Evolutionary conservation across 441 rosid genomes (phyloP), one percentile per base, ranked within the genome.

Genomic region (Oxalis stricta): DNA sequence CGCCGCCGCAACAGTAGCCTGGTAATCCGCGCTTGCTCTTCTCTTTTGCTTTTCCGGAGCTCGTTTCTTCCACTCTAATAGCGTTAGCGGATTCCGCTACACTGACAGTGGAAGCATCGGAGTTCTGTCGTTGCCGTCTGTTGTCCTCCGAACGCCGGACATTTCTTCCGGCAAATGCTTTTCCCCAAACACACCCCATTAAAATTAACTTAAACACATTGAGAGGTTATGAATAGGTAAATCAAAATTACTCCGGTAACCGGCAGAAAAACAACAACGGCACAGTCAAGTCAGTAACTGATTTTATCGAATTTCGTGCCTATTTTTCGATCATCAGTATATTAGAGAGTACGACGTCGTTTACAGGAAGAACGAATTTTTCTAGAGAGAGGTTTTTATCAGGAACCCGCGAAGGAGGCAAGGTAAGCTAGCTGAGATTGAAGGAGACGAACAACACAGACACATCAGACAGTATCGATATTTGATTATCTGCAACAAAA

Each of bases 111-210:
- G 30, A 71, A 12, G 53, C 60, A 4, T 32, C 71, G 46, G 75
- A 54, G 41, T 66, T 41, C 73, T 26, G 48, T 30, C 9, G 40
- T 2, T 7, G 31, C 13, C 28, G 5, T 3, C 28, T 7, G 28
- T 23, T 23, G 3, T 23, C 28, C 5, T 7, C 3, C 5, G 28
- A 23, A 7, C 31, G 7, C 31, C 31, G 24, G 52, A n/a, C n/a
- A n/a, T n/a, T n/a, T n/a, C n/a, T n/a, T n/a, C n/a, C n/a, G n/a
- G n/a, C n/a, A n/a, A n/a, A n/a, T n/a, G n/a, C n/a, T 49, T 66
- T 84, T 32, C 84, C 68, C 33, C 55, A 41, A 37, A 75, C 71
- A 59, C 94, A 84, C 18, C 94, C 94, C 94, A 84, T 79, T 46
- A n/a, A n/a, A n/a, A n/a, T n/a, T n/a, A n/a, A n/a, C n/a, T n/a